Conservation (phyloP, 179 eudicot species). For the Silene coronaria region DNA sequence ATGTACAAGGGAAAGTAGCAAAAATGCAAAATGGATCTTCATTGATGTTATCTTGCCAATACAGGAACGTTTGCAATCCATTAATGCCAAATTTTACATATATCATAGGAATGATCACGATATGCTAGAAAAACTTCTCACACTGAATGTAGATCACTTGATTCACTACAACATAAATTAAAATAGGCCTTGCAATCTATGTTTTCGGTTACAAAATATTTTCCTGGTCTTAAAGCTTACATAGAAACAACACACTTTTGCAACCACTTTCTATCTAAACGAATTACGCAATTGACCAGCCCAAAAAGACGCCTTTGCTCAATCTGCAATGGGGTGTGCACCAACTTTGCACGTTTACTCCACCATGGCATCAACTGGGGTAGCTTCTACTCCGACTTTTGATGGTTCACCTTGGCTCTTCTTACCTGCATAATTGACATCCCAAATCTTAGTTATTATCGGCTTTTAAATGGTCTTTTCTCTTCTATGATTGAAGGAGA, state of each 20-base stretch:
- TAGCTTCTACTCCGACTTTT: conserved; percentile 23
- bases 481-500: background rate
- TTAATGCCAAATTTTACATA: too few species aligned
- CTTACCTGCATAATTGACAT: conserved; percentile 34
- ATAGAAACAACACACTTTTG: background rate
- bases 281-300: background rate
- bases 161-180: background rate
- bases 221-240: conserved; percentile 14
- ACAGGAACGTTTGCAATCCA: too few species aligned
- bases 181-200: background rate
- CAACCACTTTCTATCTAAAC: conserved; percentile 15
- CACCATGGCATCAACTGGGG: conserved; percentile 43
- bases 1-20: too few species aligned
- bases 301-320: background rate
- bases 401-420: conserved; percentile 27
- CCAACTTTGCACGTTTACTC: conserved; percentile 28
- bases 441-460: background rate
- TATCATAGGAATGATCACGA: too few species aligned
- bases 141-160: background rate
- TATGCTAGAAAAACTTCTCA: background rate
- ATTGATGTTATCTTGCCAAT: too few species aligned
- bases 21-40: too few species aligned
- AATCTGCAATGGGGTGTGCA: background rate
- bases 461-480: background rate
- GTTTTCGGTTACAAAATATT: background rate